Evolutionary conservation across 306 rosid species (phyloP).

Genomic region (Corylus americana): DNA sequence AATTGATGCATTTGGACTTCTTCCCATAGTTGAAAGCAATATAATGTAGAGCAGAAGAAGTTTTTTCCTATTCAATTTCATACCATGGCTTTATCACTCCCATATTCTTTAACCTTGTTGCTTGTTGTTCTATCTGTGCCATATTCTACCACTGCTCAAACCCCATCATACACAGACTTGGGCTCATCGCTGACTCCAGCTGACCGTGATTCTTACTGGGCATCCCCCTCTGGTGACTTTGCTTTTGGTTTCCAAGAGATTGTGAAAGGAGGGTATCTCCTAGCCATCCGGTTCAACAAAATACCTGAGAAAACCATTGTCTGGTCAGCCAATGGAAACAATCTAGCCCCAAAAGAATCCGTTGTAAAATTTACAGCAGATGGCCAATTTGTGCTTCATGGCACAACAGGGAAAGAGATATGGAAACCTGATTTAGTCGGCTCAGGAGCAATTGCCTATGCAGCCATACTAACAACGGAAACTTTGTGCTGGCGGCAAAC

Average conservation of each 20-base stretch:
- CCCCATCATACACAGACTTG: neutral
- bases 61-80: too few species aligned
- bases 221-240: neutral
- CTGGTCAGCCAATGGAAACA: neutral
- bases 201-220: neutral
- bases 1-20: too few species aligned
- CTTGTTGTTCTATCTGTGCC: neutral
- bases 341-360: neutral
- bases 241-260: neutral
- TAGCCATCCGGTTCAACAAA: neutral
- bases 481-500: constrained; percentile 42
- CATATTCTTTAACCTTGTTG: neutral
- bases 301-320: neutral
- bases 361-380: neutral
- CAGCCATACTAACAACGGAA: constrained; percentile 51
- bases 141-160: neutral
- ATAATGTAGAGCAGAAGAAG: too few species aligned
- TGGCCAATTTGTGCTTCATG: constrained; percentile 28
- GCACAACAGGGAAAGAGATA: constrained; percentile 13
- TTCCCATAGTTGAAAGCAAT: too few species aligned
- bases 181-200: neutral
- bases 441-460: constrained; percentile 24
- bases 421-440: constrained; percentile 20
- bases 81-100: neutral
- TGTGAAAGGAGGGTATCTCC: neutral